Evolutionary conservation across 2,329 filamentous ascomycete species (phyloP).

Genomic region (Fusarium coicis): DNA sequence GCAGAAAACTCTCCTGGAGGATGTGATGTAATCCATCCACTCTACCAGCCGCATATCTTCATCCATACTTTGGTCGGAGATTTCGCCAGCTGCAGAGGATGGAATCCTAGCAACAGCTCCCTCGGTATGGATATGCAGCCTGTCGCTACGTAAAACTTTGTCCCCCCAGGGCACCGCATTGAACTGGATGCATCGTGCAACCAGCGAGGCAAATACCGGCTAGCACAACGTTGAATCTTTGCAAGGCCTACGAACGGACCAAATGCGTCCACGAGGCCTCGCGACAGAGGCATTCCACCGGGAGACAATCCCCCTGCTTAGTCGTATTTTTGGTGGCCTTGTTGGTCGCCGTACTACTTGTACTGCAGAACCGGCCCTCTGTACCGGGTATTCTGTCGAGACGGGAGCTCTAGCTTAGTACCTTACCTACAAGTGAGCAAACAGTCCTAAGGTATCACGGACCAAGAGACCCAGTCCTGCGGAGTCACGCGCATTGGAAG

Average conservation of each 20-base stretch:
- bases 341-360: neutral
- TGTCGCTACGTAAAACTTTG: slow-evolving; percentile 11
- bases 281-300: neutral
- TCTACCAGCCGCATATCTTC: neutral
- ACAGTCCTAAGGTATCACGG: neutral
- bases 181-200: neutral
- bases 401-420: neutral
- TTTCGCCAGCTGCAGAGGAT: neutral
- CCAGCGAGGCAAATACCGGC: slow-evolving; percentile 2
- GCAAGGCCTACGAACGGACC: neutral
- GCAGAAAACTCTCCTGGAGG: slow-evolving; percentile 3
- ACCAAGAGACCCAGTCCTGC: neutral
- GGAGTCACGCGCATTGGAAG: slow-evolving; percentile 6
- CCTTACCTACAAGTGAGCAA: neutral
- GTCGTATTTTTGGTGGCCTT: neutral
- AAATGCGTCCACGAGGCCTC: neutral
- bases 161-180: neutral
- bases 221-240: slow-evolving; percentile 17
- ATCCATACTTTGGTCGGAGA: neutral
- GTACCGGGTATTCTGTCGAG: neutral
- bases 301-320: neutral
- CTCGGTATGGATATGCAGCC: neutral
- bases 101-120: neutral
- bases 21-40: slow-evolving; percentile 11
- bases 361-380: slow-evolving; percentile 6